Evolutionary conservation across 768 basidiomycete species (phyloP), one percentile per base, ranked within the genome.

Genomic region (Heimioporus sp.): DNA sequence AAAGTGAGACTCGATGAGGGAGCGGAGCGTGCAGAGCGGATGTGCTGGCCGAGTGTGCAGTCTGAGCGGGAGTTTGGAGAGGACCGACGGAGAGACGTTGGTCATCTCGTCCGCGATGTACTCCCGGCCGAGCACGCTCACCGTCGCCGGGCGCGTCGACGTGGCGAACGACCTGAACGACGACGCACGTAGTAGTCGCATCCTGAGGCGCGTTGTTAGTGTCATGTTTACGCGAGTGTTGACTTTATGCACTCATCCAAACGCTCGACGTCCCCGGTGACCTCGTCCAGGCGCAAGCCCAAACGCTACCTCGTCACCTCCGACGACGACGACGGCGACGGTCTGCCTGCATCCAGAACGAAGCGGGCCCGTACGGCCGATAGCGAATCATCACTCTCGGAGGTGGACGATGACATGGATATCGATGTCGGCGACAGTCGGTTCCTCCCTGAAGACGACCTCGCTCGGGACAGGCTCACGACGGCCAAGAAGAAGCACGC

Each of bases 41-140:
- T 99, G 97, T 4, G 79, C 73, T 20, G 83, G 82, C 53, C 85
- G 76, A 17, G 80, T 77, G 68, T 97, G 92, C 20, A 99, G 79
- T 35, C 81, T 81, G 15, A 85, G 76, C 10, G 84, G 77, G 36
- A 96, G 73, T 69, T 94, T 96, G 43, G 86, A 80, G 49, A 92
- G 76, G 62, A 99, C 93, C 21, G 92, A 77, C 20, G 89, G 80
- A 2, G 94, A 87, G 37, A 92, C 79, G 70, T 99, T 99, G 37
- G 95, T 90, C 68, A 74, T 78, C 30, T 74, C 69, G 73, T 99
- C 97, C n/a, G 75, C 78, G 2, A 81, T 76, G 72, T 94, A 90
- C n/a, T 72, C 68, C 42, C 76, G 67, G n/a, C 82, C 85, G 11
- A 86, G 77, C 54, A 90, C 79, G 45, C 76, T 73, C 42, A 87